Evolutionary conservation across 202 grass and related monocot genomes (phyloP), one percentile per base, ranked within the genome.

Genomic region (Elaeis oleifera): DNA sequence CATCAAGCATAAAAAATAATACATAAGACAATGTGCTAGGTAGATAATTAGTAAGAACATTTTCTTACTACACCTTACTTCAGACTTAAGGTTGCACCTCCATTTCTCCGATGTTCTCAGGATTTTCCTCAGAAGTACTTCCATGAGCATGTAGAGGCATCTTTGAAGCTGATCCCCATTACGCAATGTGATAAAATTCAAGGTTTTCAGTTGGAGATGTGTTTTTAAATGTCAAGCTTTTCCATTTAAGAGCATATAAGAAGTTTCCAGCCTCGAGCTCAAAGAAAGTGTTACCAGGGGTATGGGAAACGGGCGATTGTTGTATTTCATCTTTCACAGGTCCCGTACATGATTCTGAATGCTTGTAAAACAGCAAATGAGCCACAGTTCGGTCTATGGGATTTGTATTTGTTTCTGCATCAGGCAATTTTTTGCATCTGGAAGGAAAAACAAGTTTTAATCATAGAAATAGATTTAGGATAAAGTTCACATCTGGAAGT

Each of bases 321-420:
- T 59, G 78, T 57, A 67, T 77, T 81, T 90, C 84, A 67, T 85
- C 79, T 69, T 89, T 89, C 51, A 79, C 50, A 26, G 69, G 21
- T 68, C 53, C 76, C 50, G 61, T 25, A 50, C 79, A 55, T 60
- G 70, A 79, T 63, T 86, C 76, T 51, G 60, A 69, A 67, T 74
- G 76, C 71, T 62, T 85, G 72, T 89, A 81, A 79, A 96, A 96
- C 28, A 96, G 68, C 56, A 96, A 84, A 76, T 84, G 87, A 3
- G 87, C 92, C 44, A 96, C 87, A 23, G 86, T 83, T 7, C 92
- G 81, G 79, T 96, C 92, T 5, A 91, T 84, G 76, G 81, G 92
- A 82, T 96, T 96, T 44, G 92, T 96, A 53, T 69, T 70, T 58
- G 92, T 89, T 77, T 96, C 91, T 60, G 58, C 71, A 61, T 85